Conservation (phyloP, 495 filamentous ascomycete genomes). For the Trichoderma reesei region DNA sequence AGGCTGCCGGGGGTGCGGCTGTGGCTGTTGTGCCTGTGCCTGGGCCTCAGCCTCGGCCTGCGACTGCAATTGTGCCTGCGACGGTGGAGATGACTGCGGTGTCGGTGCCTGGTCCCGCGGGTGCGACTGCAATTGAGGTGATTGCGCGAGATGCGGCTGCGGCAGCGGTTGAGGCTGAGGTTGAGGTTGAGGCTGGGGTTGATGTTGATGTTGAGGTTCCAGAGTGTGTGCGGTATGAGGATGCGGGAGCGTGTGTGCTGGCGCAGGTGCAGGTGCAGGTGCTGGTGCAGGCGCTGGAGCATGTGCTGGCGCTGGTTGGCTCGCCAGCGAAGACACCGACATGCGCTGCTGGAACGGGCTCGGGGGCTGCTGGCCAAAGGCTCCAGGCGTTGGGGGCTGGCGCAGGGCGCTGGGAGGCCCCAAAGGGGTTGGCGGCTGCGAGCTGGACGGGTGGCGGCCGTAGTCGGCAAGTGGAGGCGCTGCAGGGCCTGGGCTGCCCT, state of each 20-base stretch:
- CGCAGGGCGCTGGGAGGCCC: conserved; percentile 33
- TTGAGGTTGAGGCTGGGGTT: too few relatives aligned
- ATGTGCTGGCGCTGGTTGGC: conserved; percentile 19
- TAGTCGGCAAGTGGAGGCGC: conserved; percentile 33
- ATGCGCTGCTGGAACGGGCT: conserved; percentile 46
- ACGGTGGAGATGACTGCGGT: not conserved
- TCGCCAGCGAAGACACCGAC: conserved; percentile 25
- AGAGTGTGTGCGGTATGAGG: too few relatives aligned
- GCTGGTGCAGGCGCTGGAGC: conserved; percentile 17
- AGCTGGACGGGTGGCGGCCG: conserved; percentile 40
- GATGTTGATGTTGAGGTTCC: too few relatives aligned
- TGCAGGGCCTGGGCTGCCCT: conserved; percentile 44
- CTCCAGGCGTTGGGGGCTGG: conserved; percentile 25
- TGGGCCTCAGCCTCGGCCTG: not conserved
- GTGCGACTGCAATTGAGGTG: conserved; percentile 14
- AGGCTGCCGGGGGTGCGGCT: not conserved
- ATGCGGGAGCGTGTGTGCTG: too few relatives aligned
- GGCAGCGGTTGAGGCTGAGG: too few relatives aligned
- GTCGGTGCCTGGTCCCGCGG: not conserved
- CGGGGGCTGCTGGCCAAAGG: conserved; percentile 36
- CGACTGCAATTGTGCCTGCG: not conserved
- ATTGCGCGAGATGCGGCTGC: too few relatives aligned
- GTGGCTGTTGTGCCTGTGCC: not conserved
- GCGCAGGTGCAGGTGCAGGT: too few relatives aligned
- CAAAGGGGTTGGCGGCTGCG: conserved; percentile 40